Evolutionary conservation across 2,329 filamentous ascomycete genomes (phyloP).

Genomic region (Aspergillus sp.): DNA sequence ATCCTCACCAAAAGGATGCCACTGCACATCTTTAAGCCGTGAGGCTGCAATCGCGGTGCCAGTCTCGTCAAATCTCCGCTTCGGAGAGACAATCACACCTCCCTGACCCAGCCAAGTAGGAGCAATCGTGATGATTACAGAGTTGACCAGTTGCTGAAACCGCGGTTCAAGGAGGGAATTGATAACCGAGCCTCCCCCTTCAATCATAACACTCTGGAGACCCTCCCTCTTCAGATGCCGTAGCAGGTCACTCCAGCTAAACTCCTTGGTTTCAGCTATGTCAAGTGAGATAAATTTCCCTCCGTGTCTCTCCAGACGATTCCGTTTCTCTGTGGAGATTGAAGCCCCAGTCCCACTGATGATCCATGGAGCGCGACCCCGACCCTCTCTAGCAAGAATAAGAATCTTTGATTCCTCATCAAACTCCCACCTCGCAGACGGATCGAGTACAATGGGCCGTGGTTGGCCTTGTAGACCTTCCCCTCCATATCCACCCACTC

Average conservation of each 20-base stretch:
- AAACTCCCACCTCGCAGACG: conserved; percentile 68
- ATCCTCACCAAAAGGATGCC: conserved; percentile 77
- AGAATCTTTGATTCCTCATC: conserved; percentile 62
- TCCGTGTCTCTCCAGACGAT: conserved; percentile 28
- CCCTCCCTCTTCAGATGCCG: conserved; percentile 54
- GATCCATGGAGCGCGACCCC: conserved; percentile 71
- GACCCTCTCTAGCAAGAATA: conserved; percentile 58
- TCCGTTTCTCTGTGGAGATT: conserved; percentile 15
- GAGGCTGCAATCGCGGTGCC: conserved; percentile 59
- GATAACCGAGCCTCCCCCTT: conserved; percentile 80
- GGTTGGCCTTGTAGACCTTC: conserved; percentile 61
- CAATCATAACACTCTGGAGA: conserved; percentile 80
- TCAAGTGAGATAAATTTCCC: conserved; percentile 32
- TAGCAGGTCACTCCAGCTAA: conserved; percentile 64
- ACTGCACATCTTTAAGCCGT: conserved; percentile 62
- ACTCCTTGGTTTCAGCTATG: conserved; percentile 12
- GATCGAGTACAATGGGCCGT: conserved; percentile 77
- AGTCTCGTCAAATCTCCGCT: conserved; percentile 50
- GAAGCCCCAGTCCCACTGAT: conserved; percentile 42
- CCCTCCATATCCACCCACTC: conserved; percentile 54
- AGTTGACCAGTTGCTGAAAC: conserved; percentile 61
- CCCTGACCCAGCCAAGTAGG: conserved; percentile 82
- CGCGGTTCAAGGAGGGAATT: conserved; percentile 67
- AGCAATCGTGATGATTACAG: conserved; percentile 83
- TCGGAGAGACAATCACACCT: conserved; percentile 75